Evolutionary conservation across 2,329 filamentous ascomycete genomes (phyloP).

Genomic region (Colletotrichum sp.): DNA sequence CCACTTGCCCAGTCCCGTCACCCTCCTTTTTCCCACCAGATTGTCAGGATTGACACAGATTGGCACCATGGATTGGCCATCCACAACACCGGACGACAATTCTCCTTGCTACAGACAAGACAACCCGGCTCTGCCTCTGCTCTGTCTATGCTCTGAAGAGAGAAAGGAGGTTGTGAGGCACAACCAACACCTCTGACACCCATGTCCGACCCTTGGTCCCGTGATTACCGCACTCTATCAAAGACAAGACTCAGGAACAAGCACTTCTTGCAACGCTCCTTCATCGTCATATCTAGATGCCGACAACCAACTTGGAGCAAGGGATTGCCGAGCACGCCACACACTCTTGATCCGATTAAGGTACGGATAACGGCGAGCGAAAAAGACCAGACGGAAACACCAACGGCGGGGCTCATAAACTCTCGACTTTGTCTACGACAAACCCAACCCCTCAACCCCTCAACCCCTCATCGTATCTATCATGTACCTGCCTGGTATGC

Average conservation of each 20-base stretch:
- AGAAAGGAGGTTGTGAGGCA: not conserved
- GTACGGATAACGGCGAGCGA: not conserved
- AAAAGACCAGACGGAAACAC: conserved; percentile 21
- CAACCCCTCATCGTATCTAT: not conserved
- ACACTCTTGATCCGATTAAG: not conserved
- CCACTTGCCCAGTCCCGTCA: not conserved
- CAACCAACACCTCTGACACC: not conserved
- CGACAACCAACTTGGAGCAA: not conserved
- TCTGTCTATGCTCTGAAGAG: not conserved
- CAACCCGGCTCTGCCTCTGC: not conserved
- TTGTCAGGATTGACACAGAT: conserved; percentile 16
- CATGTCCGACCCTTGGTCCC: not conserved
- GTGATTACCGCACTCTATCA: conserved; percentile 15
- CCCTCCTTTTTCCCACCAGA: conserved; percentile 10
- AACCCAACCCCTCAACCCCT: not conserved
- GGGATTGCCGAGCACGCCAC: not conserved
- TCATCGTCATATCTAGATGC: not conserved
- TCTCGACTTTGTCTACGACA: not conserved
- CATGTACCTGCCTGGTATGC: not conserved
- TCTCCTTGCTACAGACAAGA: conserved; percentile 10
- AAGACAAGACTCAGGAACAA: not conserved
- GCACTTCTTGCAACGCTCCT: not conserved
- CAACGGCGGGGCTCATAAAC: not conserved
- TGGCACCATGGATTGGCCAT: conserved; percentile 12
- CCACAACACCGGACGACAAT: conserved; percentile 17